These are phyloP conservation scores for Castanopsis chinensis DNA, from an alignment of 306 rosid genomes.

Conservation along the genomic window DNA sequence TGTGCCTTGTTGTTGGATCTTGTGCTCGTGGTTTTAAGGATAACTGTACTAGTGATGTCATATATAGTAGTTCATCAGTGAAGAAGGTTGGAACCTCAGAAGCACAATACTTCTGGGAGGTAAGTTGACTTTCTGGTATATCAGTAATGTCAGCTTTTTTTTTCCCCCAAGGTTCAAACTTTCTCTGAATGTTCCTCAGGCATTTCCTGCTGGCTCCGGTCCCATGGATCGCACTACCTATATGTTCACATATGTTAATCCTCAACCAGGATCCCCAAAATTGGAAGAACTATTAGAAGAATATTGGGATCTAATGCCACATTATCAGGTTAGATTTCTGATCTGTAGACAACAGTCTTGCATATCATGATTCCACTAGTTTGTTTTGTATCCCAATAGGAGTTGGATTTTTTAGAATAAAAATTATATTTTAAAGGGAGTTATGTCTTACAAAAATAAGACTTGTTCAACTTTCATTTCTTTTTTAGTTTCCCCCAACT, in stretches of 20 bases:
- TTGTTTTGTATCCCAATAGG: background rate
- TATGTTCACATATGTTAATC: conserved; percentile 87
- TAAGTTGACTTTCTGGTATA: conserved; percentile 27
- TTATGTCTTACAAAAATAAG: background rate
- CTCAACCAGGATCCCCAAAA: conserved; percentile 78
- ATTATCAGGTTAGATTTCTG: conserved; percentile 70
- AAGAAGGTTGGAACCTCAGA: conserved; percentile 65
- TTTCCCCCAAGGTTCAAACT: conserved; percentile 1
- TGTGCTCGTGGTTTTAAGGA: conserved; percentile 80
- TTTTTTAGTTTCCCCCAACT: background rate
- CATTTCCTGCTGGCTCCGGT: conserved; percentile 96
- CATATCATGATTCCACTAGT: background rate
- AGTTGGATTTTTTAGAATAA: background rate
- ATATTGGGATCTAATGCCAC: conserved; percentile 88
- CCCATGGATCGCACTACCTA: conserved; percentile 88
- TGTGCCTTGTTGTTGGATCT: conserved; percentile 91
- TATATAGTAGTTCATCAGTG: conserved; percentile 72
- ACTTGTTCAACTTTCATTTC: background rate
- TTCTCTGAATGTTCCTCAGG: conserved; percentile 54
- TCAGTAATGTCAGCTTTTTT: background rate
- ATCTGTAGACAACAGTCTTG: background rate
- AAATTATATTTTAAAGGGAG: background rate
- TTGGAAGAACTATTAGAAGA: conserved; percentile 79
- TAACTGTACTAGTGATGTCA: conserved; percentile 74
- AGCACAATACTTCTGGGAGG: conserved; percentile 98